Conservation (phyloP, 2,329 filamentous ascomycete genomes). For the Fusarium temperatum region DNA sequence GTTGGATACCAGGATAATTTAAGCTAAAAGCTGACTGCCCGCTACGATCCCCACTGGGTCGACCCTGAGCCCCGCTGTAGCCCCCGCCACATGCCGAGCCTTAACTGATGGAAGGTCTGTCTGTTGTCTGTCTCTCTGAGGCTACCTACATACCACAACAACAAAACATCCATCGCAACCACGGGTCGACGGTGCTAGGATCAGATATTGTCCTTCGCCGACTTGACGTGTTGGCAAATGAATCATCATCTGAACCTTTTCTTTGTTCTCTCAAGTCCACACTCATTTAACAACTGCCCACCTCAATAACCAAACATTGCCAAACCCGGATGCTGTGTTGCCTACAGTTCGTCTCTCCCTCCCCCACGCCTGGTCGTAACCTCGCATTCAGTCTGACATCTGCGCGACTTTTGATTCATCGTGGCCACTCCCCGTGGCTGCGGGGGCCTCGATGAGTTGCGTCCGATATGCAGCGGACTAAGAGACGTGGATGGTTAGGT, state of each 20-base stretch:
- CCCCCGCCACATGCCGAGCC: slow-evolving; percentile 4
- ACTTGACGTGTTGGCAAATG: neutral
- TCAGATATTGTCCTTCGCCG: slow-evolving; percentile 23
- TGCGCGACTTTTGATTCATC: slow-evolving; percentile 38
- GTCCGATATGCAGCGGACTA: slow-evolving; percentile 27
- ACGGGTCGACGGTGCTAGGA: slow-evolving; percentile 17
- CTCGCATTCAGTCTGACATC: slow-evolving; percentile 8
- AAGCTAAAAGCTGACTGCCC: slow-evolving; percentile 22
- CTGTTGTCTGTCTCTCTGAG: neutral
- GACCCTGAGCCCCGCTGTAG: slow-evolving; percentile 12
- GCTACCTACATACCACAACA: neutral
- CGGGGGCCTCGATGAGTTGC: slow-evolving; percentile 27
- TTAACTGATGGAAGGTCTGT: neutral
- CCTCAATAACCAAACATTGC: slow-evolving; percentile 5
- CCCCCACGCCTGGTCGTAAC: neutral
- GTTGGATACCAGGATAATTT: neutral
- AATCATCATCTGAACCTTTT: neutral
- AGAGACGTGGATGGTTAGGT: slow-evolving; percentile 17
- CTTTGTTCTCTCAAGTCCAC: slow-evolving; percentile 22
- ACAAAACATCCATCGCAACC: neutral
- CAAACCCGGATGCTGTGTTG: slow-evolving; percentile 9
- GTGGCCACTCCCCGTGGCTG: slow-evolving; percentile 9
- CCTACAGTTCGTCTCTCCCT: neutral
- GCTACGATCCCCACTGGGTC: slow-evolving; percentile 4
- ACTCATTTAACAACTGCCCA: neutral